Conservation (phyloP, 495 filamentous ascomycete species). For the Aspergillus hancockii region DNA sequence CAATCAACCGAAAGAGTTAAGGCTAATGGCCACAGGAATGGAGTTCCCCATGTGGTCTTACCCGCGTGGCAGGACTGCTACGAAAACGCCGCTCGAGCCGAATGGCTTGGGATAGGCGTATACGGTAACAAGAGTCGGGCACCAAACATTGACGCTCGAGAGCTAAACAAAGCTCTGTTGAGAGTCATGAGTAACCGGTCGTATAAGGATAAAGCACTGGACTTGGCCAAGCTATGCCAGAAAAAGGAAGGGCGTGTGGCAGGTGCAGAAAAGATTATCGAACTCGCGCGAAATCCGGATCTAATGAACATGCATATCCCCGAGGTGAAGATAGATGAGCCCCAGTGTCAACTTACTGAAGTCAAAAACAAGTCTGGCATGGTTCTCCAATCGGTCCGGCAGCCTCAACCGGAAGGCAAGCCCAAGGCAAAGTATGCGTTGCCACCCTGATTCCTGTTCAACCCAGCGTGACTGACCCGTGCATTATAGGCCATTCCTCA, state of each 20-base stretch:
- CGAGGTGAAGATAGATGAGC: constrained; percentile 10
- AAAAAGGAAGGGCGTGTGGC: constrained; percentile 23
- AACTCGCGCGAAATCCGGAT: constrained; percentile 22
- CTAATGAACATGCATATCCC: constrained; percentile 22
- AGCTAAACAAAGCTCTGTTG: constrained; percentile 33
- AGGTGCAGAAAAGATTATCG: constrained; percentile 25
- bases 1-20: neutral
- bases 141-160: constrained; percentile 30
- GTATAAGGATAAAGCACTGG: constrained; percentile 21
- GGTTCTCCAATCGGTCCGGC: constrained; percentile 13
- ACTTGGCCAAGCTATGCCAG: constrained; percentile 21
- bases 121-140: constrained; percentile 42
- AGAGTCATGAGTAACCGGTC: constrained; percentile 29
- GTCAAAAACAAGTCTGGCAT: constrained; percentile 18
- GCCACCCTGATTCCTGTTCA: neutral
- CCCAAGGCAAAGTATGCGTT: constrained; percentile 9
- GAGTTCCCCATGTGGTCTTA: constrained; percentile 51
- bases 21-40: constrained; percentile 33
- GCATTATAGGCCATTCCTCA: constrained; percentile 14
- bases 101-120: constrained; percentile 51
- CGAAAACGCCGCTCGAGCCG: constrained; percentile 48
- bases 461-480: neutral
- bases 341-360: constrained; percentile 9
- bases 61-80: constrained; percentile 54
- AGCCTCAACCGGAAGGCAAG: constrained; percentile 9